Evolutionary conservation across 2,329 filamentous ascomycete species (phyloP).

Genomic region (Neonectria magnoliae): DNA sequence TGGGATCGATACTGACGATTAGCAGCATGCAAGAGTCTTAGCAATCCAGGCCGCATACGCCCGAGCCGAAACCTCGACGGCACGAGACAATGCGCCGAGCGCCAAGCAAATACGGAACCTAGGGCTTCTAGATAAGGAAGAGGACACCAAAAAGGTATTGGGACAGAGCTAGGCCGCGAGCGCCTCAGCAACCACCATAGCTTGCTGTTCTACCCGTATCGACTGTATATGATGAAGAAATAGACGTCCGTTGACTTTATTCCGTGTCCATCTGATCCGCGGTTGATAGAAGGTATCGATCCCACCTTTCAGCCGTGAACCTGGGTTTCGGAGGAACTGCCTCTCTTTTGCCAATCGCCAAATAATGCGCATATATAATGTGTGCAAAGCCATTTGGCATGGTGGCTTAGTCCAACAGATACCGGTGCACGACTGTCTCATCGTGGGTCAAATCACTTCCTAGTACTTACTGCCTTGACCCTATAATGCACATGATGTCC

Average conservation of each 20-base stretch:
- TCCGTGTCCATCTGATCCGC: not conserved
- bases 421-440: not conserved
- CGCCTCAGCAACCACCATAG: constrained; percentile 6
- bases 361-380: not conserved
- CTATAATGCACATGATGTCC: not conserved
- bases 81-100: constrained; percentile 82
- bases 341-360: not conserved
- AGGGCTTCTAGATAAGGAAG: constrained; percentile 84
- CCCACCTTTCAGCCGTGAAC: not conserved
- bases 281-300: no score
- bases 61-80: constrained; percentile 78
- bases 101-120: constrained; percentile 89
- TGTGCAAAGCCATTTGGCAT: not conserved
- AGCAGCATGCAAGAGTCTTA: constrained; percentile 78
- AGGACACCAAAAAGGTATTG: constrained; percentile 75
- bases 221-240: constrained; percentile 37
- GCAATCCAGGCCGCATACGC: constrained; percentile 87
- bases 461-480: not conserved
- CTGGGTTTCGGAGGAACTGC: not conserved
- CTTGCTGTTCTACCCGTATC: constrained; percentile 12
- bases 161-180: constrained; percentile 44
- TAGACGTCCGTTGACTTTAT: constrained; percentile 33
- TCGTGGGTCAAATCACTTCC: not conserved
- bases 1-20: constrained; percentile 26
- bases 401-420: not conserved